These are phyloP conservation scores for Sphagnum magellanicum DNA, from an alignment of 228 moss, liverwort and hornwort genomes.

Conservation along the genomic window DNA sequence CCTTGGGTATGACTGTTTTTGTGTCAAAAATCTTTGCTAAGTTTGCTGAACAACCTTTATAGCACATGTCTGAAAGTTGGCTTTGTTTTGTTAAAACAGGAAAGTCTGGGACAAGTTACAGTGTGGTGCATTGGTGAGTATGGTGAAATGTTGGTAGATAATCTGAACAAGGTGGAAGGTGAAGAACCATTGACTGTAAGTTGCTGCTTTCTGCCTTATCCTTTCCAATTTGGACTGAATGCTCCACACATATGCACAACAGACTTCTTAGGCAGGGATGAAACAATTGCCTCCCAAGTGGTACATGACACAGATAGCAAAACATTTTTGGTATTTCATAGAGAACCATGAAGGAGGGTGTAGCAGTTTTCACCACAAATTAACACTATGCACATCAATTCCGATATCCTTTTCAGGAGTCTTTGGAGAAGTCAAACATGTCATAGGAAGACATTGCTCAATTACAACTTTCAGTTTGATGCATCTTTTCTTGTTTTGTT, in stretches of 20 bases:
- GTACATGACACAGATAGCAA: neutral
- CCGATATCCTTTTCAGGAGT: too few species aligned
- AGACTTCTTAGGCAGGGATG: too few species aligned
- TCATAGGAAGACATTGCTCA: too few species aligned
- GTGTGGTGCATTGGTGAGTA: constrained; percentile 59
- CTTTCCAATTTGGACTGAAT: neutral
- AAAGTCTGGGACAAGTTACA: constrained; percentile 44
- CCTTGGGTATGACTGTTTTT: neutral
- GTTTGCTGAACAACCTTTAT: neutral
- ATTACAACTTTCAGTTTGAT: too few species aligned
- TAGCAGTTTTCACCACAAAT: neutral
- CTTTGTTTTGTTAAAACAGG: constrained; percentile 16
- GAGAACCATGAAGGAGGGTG: neutral
- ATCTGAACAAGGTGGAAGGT: constrained; percentile 39
- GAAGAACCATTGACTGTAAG: constrained; percentile 47
- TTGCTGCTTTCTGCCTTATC: neutral
- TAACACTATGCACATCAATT: too few species aligned
- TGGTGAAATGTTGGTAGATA: constrained; percentile 47
- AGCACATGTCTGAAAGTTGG: neutral
- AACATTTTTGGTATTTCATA: neutral
- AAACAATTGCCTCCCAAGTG: neutral
- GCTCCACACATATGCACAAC: neutral
- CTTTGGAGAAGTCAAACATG: too few species aligned
- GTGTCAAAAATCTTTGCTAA: neutral
- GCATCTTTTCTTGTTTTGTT: neutral